Evolutionary conservation across 2,329 filamentous ascomycete genomes (phyloP), one percentile per base, ranked within the genome.

Genomic region (Verticillium dahliae): DNA sequence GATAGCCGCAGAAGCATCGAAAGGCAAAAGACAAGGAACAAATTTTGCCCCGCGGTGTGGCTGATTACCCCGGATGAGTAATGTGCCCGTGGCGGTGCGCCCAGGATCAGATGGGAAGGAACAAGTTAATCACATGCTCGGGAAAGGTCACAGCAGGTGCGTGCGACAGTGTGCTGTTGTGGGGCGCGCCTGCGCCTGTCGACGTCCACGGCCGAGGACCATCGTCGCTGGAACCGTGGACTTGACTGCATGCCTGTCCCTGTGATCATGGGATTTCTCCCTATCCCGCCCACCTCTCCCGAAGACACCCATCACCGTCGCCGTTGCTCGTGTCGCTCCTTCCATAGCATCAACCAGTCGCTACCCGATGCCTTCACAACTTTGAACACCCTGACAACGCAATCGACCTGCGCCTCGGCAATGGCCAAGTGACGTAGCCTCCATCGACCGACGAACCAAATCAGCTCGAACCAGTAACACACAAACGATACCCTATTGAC

Each of bases 41-140:
- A n/a, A 50, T 35, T 56, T 31, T 22, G 64, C 64, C 64, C 64
- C 64, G 61, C 64, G 59, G 14, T 64, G 62, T 64, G 64, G 64
- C 64, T 64, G 56, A 31, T 38, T 56, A 56, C 54, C 54, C 54
- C 54, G 54, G 54, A 56, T 56, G 45, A 52, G 45, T 52, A 52
- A 52, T 52, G 22, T 52, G 7, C 45, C 45, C 45, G 45, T 52
- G 45, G 45, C 45, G 45, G 45, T 52, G 45, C 45, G 18, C 45
- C 45, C 45, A 52, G 45, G 45, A 52, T 52, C 45, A 52, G 45
- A 27, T 52, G 45, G 45, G 10, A 52, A 18, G 45, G 18, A 52
- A 39, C 57, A 41, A 10, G 18, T 58, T 5, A 50, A 50, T 58
- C 57, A 58, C 57, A 58, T 58, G 57, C 57, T 58, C 57, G 57